Conservation (phyloP, 139 green algal species). For the Zygnema cylindricum region DNA sequence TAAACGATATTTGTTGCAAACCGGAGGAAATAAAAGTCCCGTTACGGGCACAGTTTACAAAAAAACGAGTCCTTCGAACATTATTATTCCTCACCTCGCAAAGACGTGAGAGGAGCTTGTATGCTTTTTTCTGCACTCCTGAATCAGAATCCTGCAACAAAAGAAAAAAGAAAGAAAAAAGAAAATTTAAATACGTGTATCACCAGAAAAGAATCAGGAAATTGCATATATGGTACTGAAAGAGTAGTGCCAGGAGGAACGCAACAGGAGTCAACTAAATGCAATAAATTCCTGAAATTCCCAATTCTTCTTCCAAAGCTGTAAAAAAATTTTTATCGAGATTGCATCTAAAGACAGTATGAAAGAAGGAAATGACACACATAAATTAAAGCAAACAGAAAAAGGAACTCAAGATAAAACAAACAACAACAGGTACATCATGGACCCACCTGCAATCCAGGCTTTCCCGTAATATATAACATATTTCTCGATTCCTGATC, state of each 20-base stretch:
- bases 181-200: neutral
- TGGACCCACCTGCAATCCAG: conserved; percentile 16
- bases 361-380: neutral
- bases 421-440: neutral
- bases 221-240: too few relatives aligned
- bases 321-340: conserved; percentile 2
- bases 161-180: conserved; percentile 27
- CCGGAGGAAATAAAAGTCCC: too few relatives aligned
- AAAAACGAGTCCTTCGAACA: too few relatives aligned
- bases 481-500: conserved; percentile 67
- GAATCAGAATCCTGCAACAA: conserved; percentile 69
- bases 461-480: conserved; percentile 69
- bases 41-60: too few relatives aligned
- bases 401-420: neutral
- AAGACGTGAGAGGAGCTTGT: conserved; percentile 88
- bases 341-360: neutral
- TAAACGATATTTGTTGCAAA: too few relatives aligned
- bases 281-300: too few relatives aligned
- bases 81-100: conserved; percentile 63
- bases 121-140: conserved; percentile 90
- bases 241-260: too few relatives aligned
- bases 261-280: too few relatives aligned
- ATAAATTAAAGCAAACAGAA: conserved; percentile 4
- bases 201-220: neutral
- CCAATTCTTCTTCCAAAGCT: neutral